phyloP scores from a whole-genome alignment of 805 yeast genomes.

The Ogataea corticis region DNA sequence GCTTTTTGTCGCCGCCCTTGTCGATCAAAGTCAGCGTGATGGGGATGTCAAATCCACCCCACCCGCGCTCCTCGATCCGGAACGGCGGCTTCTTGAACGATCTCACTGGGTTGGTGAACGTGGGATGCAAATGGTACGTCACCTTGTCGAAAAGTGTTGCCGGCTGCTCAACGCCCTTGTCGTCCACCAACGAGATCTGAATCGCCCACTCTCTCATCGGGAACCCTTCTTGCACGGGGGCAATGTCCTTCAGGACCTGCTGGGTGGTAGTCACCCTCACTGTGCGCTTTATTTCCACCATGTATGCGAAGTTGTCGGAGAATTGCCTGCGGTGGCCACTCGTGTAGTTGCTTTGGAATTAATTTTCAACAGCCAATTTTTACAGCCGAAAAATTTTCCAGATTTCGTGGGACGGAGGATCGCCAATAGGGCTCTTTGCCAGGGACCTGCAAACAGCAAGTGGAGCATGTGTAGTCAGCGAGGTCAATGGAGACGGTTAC shows the following conservation, averaged over 20 bases:
- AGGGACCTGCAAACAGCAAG: no score
- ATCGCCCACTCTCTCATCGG: slow-evolving; percentile 96
- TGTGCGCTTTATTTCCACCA: slow-evolving; percentile 72
- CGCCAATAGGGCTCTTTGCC: no score
- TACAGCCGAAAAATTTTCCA: no score
- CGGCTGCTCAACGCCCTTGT: slow-evolving; percentile 78
- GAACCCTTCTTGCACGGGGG: slow-evolving; percentile 84
- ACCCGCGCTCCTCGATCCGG: slow-evolving; percentile 86
- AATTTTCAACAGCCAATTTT: no score
- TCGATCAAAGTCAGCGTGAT: slow-evolving; percentile 77
- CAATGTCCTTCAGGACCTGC: slow-evolving; percentile 74
- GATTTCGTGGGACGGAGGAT: no score
- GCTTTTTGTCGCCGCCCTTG: slow-evolving; percentile 82
- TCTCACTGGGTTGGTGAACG: slow-evolving; percentile 87
- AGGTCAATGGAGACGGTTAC: no score
- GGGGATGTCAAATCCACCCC: slow-evolving; percentile 97
- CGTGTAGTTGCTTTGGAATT: no score
- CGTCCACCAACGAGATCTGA: slow-evolving; percentile 71
- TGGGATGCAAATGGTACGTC: slow-evolving; percentile 91
- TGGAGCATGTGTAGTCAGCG: no score
- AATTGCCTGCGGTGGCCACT: neutral
- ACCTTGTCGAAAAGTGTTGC: slow-evolving; percentile 90
- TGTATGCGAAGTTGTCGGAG: slow-evolving; percentile 4
- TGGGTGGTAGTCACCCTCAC: slow-evolving; percentile 86
- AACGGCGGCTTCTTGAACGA: slow-evolving; percentile 82